phyloP scores from a whole-genome alignment of 306 rosid species.

The Arachis hypogaea region DNA sequence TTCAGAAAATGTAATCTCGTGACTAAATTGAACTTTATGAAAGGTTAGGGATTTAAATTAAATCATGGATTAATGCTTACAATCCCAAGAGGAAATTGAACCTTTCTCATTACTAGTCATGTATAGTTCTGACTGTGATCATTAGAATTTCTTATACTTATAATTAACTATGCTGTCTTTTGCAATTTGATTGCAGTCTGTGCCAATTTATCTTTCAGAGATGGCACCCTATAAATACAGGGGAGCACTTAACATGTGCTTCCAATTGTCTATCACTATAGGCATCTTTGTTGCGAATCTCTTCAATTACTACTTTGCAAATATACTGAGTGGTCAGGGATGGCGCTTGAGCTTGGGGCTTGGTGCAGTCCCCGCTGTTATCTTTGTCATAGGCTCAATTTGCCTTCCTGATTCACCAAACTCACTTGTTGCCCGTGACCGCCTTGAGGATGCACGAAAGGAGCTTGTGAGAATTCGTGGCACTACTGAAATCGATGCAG shows the following conservation, averaged over 20 bases:
- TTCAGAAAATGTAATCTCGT: too few species aligned
- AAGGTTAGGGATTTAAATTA: too few species aligned
- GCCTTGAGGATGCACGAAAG: slow-evolving; percentile 47
- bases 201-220: slow-evolving; percentile 82
- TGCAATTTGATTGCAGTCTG: slow-evolving; percentile 51
- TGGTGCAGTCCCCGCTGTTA: slow-evolving; percentile 70
- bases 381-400: slow-evolving; percentile 58
- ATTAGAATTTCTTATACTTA: neutral
- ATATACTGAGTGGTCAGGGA: slow-evolving; percentile 62
- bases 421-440: slow-evolving; percentile 64
- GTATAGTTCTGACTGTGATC: neutral
- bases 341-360: slow-evolving; percentile 85
- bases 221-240: slow-evolving; percentile 69
- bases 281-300: slow-evolving; percentile 72
- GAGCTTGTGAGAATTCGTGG: slow-evolving; percentile 60
- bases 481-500: slow-evolving; percentile 55
- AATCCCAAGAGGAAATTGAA: too few species aligned
- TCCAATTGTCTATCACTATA: slow-evolving; percentile 74
- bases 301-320: slow-evolving; percentile 60
- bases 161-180: neutral
- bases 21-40: too few species aligned
- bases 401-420: slow-evolving; percentile 79
- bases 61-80: too few species aligned
- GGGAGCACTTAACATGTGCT: slow-evolving; percentile 73
- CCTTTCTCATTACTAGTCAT: neutral